phyloP scores from a whole-genome alignment of 306 rosid genomes.

The Medicago ruthenica region DNA sequence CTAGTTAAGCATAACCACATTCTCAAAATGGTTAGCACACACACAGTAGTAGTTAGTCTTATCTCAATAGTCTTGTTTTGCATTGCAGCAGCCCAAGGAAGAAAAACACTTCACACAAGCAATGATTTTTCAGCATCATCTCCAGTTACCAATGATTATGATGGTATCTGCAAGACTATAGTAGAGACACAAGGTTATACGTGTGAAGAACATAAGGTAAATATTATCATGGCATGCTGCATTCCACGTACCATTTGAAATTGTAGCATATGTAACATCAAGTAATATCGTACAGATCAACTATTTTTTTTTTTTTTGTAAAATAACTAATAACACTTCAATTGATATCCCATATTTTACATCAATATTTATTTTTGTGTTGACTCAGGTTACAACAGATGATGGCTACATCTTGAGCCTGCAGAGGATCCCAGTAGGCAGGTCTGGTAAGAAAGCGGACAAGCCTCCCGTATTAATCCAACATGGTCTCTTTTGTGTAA shows the following conservation, averaged over 20 bases:
- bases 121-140: slow-evolving; percentile 30
- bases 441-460: slow-evolving; percentile 44
- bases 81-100: slow-evolving; percentile 37
- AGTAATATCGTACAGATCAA: too few species aligned
- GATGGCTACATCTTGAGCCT: slow-evolving; percentile 71
- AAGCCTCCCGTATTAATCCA: slow-evolving; percentile 64
- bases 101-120: slow-evolving; percentile 25
- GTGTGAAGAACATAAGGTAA: slow-evolving; percentile 69
- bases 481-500: slow-evolving; percentile 67
- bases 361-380: neutral
- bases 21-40: slow-evolving; percentile 32
- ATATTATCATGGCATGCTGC: neutral
- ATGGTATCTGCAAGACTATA: slow-evolving; percentile 65
- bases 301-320: too few species aligned
- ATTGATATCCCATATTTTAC: neutral
- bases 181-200: slow-evolving; percentile 64
- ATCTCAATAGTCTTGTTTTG: slow-evolving; percentile 34
- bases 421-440: slow-evolving; percentile 63
- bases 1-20: neutral
- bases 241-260: neutral
- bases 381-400: slow-evolving; percentile 57
- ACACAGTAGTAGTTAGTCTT: neutral
- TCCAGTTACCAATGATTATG: slow-evolving; percentile 11
- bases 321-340: too few species aligned
- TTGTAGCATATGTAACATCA: too few species aligned